A percentile compares a stretch with the other conserved stretches of the same genome.
phyloP scores from a whole-genome alignment of 163 green algal species.

The Scenedesmus sp. region DNA sequence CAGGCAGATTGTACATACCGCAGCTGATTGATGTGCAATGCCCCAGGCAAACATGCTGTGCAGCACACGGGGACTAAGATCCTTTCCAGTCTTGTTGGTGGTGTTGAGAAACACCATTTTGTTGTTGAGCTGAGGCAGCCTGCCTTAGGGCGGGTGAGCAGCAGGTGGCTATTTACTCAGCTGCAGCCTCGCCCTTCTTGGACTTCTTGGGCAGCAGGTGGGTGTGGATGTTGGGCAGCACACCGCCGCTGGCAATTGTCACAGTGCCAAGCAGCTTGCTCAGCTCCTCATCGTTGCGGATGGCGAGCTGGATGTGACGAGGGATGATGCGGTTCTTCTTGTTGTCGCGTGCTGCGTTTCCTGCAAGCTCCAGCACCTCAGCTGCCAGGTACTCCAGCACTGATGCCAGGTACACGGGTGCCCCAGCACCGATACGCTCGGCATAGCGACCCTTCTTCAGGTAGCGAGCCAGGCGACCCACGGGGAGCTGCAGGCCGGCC shows the following conservation, averaged over 20 bases:
- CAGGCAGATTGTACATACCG: too few species aligned
- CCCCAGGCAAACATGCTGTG: too few species aligned
- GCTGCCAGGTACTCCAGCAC: slow-evolving; percentile 90
- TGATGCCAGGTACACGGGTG: slow-evolving; percentile 26
- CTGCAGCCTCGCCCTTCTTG: too few species aligned
- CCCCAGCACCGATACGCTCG: too few species aligned
- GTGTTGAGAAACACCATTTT: slow-evolving; percentile 54
- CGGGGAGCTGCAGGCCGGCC: too few species aligned
- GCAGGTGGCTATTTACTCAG: slow-evolving; percentile 18
- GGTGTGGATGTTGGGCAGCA: slow-evolving; percentile 55
- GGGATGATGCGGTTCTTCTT: slow-evolving; percentile 67
- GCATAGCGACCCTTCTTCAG: too few species aligned
- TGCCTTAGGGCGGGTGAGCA: background rate
- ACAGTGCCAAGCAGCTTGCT: slow-evolving; percentile 92
- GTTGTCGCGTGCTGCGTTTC: too few species aligned
- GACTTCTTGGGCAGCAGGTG: slow-evolving; percentile 86
- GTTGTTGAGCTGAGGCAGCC: slow-evolving; percentile 10
- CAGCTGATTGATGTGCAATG: too few species aligned
- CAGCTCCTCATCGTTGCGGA: slow-evolving; percentile 98
- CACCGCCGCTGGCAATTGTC: slow-evolving; percentile 91
- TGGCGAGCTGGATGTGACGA: slow-evolving; percentile 91
- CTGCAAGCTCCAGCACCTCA: slow-evolving; percentile 82
- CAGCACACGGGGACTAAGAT: too few species aligned
- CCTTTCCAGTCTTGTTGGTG: background rate
- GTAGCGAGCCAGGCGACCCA: too few species aligned